Conservation (phyloP, 345 rosid species). For the Arabidopsis arenosa region DNA sequence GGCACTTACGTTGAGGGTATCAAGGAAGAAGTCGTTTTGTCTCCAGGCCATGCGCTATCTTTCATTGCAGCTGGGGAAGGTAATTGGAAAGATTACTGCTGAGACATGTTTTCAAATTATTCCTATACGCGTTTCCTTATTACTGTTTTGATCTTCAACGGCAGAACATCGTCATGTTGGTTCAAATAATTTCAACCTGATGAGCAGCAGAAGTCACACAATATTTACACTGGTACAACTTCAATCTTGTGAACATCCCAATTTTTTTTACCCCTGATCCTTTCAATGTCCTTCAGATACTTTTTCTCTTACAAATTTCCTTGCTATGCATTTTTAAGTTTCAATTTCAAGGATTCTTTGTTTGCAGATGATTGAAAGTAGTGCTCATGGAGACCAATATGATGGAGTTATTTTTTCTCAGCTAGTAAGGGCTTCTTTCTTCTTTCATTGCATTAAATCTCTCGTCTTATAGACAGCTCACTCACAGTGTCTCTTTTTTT, state of each 20-base stretch:
- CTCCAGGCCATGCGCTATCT: slow-evolving; percentile 98
- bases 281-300: slow-evolving; percentile 10
- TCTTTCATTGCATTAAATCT: slow-evolving; percentile 21
- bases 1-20: slow-evolving; percentile 90
- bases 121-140: not conserved
- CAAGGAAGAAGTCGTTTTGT: slow-evolving; percentile 97
- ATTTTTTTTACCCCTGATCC: not conserved
- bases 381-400: slow-evolving; percentile 89
- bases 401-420: slow-evolving; percentile 99
- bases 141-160: slow-evolving; percentile 34
- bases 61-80: slow-evolving; percentile 99
- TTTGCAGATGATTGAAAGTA: slow-evolving; percentile 96
- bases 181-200: slow-evolving; percentile 93
- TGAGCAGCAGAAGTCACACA: slow-evolving; percentile 99
- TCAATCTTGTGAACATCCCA: slow-evolving; percentile 13
- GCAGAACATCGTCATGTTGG: slow-evolving; percentile 99
- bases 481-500: slow-evolving; percentile 43
- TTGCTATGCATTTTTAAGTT: slow-evolving; percentile 1
- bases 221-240: slow-evolving; percentile 78
- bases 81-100: slow-evolving; percentile 37
- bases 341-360: slow-evolving; percentile 7
- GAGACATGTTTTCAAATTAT: not conserved
- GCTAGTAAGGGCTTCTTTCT: slow-evolving; percentile 65
- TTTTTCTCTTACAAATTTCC: slow-evolving; percentile 12
- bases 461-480: slow-evolving; percentile 17